Evolutionary conservation across 2,329 filamentous ascomycete species (phyloP).

Genomic region (Onygenales sp.): DNA sequence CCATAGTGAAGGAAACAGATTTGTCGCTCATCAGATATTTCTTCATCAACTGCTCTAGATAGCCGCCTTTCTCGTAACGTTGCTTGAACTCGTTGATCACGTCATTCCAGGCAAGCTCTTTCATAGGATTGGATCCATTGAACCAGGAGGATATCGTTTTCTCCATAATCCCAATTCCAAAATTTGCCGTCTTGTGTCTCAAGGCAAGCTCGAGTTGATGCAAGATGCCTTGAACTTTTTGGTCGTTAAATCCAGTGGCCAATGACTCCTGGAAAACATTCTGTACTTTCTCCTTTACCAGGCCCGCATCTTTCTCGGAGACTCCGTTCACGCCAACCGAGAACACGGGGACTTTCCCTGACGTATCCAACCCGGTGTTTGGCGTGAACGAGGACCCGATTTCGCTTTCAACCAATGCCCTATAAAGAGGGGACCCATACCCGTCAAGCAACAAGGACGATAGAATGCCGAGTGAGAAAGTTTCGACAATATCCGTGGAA

Average conservation of each 20-base stretch:
- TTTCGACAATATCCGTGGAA: slow-evolving; percentile 71
- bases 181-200: slow-evolving; percentile 94
- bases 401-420: slow-evolving; percentile 76
- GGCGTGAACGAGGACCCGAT: slow-evolving; percentile 90
- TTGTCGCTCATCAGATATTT: slow-evolving; percentile 86
- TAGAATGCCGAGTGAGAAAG: slow-evolving; percentile 74
- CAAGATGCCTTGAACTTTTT: slow-evolving; percentile 86
- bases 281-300: slow-evolving; percentile 64
- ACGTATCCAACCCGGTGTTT: slow-evolving; percentile 83
- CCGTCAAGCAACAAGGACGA: slow-evolving; percentile 83
- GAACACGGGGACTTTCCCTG: slow-evolving; percentile 69
- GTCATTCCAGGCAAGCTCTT: slow-evolving; percentile 84
- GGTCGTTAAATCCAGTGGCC: slow-evolving; percentile 71
- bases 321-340: slow-evolving; percentile 90
- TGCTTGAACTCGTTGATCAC: slow-evolving; percentile 74
- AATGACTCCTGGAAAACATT: slow-evolving; percentile 61
- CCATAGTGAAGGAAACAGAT: slow-evolving; percentile 88
- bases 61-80: slow-evolving; percentile 63
- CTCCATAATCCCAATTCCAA: slow-evolving; percentile 84
- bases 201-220: slow-evolving; percentile 88
- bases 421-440: slow-evolving; percentile 89
- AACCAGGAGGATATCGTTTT: slow-evolving; percentile 90
- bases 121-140: slow-evolving; percentile 85
- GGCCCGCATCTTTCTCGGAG: slow-evolving; percentile 65
- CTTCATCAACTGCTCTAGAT: slow-evolving; percentile 74